Conservation (phyloP, 805 yeast genomes). For the Starmerella bombicola region DNA sequence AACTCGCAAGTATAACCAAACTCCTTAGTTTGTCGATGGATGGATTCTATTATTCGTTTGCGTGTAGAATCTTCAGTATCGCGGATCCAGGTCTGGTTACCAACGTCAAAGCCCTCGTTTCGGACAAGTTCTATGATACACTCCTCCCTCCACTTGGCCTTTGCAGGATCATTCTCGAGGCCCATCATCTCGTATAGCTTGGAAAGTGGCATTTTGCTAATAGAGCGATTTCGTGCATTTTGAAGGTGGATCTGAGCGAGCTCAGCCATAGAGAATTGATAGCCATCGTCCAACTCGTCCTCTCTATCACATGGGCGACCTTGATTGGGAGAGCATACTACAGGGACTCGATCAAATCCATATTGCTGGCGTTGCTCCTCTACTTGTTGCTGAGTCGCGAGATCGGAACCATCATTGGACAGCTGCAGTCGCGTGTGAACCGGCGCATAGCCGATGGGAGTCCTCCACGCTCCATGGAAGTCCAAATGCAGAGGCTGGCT, state of each 20-base stretch:
- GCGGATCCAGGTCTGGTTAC: constrained; percentile 73
- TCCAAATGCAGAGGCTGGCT: not conserved
- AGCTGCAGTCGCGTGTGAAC: no score
- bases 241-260: not conserved
- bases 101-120: constrained; percentile 58
- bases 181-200: constrained; percentile 32
- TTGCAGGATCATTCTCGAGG: constrained; percentile 28
- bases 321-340: no score
- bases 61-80: constrained; percentile 53
- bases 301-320: no score
- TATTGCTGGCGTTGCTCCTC: no score
- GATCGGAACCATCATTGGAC: no score
- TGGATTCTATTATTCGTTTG: constrained; percentile 35
- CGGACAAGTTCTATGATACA: constrained; percentile 29
- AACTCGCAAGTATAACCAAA: constrained; percentile 44
- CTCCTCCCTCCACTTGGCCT: constrained; percentile 31
- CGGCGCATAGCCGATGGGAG: no score
- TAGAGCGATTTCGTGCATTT: constrained; percentile 23
- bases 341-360: no score
- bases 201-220: constrained; percentile 30
- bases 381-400: no score
- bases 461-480: no score
- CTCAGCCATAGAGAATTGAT: not conserved
- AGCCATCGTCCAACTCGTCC: no score
- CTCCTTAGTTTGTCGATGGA: constrained; percentile 37